These are phyloP conservation scores for Cystobasidium tubakii DNA, from an alignment of 768 basidiomycete genomes.

Conservation along the genomic window DNA sequence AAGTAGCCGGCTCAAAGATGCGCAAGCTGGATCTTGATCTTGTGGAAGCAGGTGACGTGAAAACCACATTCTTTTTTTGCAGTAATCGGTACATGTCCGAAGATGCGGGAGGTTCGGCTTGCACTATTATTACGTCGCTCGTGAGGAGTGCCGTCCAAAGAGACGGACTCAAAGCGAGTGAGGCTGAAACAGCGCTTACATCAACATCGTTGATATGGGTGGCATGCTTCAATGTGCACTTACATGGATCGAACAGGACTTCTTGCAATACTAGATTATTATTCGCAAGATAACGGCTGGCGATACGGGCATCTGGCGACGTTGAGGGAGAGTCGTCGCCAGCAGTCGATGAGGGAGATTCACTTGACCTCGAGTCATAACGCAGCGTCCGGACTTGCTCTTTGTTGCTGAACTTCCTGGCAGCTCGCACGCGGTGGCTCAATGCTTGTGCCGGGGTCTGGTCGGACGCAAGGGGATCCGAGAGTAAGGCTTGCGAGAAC, in stretches of 20 bases:
- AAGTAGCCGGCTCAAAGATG: neutral
- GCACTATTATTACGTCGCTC: constrained; percentile 15
- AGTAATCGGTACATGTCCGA: constrained; percentile 6
- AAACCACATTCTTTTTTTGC: constrained; percentile 21
- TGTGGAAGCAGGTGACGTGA: neutral
- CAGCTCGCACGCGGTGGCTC: neutral
- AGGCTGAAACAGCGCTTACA: neutral
- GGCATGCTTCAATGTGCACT: neutral
- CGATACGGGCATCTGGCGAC: neutral
- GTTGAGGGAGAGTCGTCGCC: neutral
- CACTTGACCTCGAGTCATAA: neutral
- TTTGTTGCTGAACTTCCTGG: neutral
- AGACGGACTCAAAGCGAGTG: neutral
- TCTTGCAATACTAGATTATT: constrained; percentile 12
- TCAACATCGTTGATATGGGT: neutral
- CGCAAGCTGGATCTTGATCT: neutral
- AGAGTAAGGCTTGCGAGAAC: constrained; percentile 6
- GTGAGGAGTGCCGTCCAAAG: constrained; percentile 23
- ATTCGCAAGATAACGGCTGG: constrained; percentile 11
- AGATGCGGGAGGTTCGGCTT: neutral
- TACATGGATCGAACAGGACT: neutral
- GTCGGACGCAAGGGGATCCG: constrained; percentile 5
- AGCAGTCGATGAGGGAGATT: neutral
- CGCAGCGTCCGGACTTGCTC: neutral
- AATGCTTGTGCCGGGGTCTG: neutral